Evolutionary conservation across 164 flowering plant genomes (phyloP).

Genomic region (Hamamelis virginiana): DNA sequence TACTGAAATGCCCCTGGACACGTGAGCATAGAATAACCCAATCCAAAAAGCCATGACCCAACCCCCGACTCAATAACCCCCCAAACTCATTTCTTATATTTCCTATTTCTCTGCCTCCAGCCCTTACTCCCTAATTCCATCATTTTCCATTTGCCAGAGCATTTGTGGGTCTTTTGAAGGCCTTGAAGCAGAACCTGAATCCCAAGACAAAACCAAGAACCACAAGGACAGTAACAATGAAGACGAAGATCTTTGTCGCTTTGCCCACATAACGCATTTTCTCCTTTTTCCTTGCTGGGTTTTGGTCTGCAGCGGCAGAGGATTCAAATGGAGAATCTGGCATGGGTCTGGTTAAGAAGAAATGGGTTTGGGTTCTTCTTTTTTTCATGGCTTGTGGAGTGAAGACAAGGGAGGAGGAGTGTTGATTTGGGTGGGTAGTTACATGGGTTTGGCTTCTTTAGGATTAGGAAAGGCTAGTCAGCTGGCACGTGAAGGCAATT

Average conservation of each 20-base stretch:
- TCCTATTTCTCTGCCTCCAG: no score
- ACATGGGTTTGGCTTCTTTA: background rate
- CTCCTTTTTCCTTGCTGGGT: no score
- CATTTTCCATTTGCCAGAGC: no score
- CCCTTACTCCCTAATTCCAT: no score
- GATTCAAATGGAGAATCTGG: no score
- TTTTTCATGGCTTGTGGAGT: background rate
- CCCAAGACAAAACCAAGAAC: conserved; percentile 64
- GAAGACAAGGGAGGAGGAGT: background rate
- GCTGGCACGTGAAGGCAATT: conserved; percentile 5
- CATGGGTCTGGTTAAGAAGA: no score
- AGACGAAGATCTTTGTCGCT: conserved; percentile 93
- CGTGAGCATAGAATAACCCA: no score
- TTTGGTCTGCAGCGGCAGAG: no score
- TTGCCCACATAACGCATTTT: conserved; percentile 81
- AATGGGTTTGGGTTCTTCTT: background rate
- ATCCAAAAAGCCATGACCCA: no score
- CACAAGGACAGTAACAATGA: conserved; percentile 54
- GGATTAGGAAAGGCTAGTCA: background rate
- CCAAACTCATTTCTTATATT: no score
- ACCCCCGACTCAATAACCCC: no score
- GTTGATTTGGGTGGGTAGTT: background rate
- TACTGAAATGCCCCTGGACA: no score
- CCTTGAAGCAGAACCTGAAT: conserved; percentile 45
- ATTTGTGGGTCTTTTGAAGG: conserved; percentile 39